Conservation (phyloP, 139 green algal species). For the Chlorokybus atmophyticus region DNA sequence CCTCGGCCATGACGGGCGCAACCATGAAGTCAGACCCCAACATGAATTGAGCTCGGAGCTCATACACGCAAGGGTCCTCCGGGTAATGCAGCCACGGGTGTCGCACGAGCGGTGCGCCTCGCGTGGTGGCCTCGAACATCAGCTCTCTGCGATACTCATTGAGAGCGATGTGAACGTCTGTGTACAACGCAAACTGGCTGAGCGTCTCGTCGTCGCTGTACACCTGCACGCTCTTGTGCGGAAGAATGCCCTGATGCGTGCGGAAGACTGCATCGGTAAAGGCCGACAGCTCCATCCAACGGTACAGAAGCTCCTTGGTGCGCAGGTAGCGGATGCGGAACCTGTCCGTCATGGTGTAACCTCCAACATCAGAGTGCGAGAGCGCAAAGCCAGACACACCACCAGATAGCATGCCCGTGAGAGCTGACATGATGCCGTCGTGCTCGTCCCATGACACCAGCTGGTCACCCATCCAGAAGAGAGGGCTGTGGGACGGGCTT, state of each 20-base stretch:
- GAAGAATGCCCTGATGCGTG: conserved; percentile 17
- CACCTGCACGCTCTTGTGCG: background rate
- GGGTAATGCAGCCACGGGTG: conserved; percentile 32
- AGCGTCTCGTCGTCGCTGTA: conserved; percentile 6
- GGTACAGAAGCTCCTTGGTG: conserved; percentile 24
- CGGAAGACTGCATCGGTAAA: conserved; percentile 31
- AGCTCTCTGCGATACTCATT: conserved; percentile 4
- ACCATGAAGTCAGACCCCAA: too few relatives aligned
- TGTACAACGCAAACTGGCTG: background rate
- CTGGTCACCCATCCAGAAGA: conserved; percentile 34
- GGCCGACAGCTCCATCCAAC: conserved; percentile 34
- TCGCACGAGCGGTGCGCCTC: conserved; percentile 20
- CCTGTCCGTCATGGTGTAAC: conserved; percentile 20
- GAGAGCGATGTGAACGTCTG: conserved; percentile 4
- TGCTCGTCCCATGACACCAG: conserved; percentile 31
- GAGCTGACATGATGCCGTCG: conserved; percentile 24
- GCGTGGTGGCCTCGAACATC: conserved; percentile 15
- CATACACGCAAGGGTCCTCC: too few relatives aligned
- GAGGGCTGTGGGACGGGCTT: conserved; percentile 7
- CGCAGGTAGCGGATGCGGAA: conserved; percentile 10
- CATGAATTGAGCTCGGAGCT: too few relatives aligned
- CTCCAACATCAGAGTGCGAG: conserved; percentile 9
- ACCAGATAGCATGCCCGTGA: background rate
- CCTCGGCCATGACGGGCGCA: too few relatives aligned
- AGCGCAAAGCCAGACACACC: background rate